Evolutionary conservation across 495 filamentous ascomycete genomes (phyloP), one percentile per base, ranked within the genome.

Genomic region (Achaetomiella virescens): DNA sequence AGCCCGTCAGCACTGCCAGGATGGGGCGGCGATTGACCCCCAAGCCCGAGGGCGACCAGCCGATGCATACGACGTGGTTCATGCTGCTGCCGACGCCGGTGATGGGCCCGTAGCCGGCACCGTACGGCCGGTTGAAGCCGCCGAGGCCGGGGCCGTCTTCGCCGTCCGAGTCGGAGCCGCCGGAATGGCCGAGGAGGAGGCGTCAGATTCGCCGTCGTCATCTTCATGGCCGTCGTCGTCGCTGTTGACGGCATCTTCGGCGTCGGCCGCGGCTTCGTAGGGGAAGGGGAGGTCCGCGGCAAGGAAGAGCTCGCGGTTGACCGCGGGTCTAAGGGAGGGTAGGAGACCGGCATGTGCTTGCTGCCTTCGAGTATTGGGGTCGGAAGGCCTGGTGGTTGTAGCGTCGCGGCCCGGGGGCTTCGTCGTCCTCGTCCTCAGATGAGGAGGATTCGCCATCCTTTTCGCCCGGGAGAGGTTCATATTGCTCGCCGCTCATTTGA

Each of bases 21-120:
- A 74, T 67, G 6, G 75, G 70, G 8, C 76, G 66, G 3, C 62
- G 64, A 57, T 77, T 77, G 29, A 70, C 61, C 14, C 76, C 73
- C 20, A 78, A 61, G 1, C 73, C 74, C 4, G 66, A 64, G 0
- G 76, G 76, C 10, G 74, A 77, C 76, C 76, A 79, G 17, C 55
- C 67, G 38, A 78, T 54, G 7, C 60, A 43, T 0, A 79, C 70
- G 22, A 76, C 69, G 35, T 78, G 74, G 52, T 75, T 75, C 68
- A 79, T 69, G 17, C 72, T 73, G 48, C 72, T 75, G 6, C 75
- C 76, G 5, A 68, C 65, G 17, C 74, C 69, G 1, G 72, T 71
- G 29, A 79, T 66, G 9, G 63, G 55, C 8, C 74, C 72, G n/a
- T 64, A 63, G 6, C 75, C 75, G 11, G 70, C 72, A 6, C 75